Base-by-base conservation (phyloP, 148 eudicot species). In the Arctostaphylos glauca region DNA sequence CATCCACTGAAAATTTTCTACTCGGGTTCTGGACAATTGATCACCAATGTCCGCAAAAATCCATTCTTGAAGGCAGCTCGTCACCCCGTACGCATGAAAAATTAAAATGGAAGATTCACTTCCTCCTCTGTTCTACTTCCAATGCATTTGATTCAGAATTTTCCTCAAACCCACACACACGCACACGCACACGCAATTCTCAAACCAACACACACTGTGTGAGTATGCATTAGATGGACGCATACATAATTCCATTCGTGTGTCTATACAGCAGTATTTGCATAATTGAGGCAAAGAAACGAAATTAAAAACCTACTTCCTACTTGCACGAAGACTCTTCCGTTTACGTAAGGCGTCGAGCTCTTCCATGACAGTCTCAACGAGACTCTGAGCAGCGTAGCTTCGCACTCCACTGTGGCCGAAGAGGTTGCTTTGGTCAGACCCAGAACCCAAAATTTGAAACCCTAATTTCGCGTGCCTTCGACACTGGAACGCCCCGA, bases 291-390 rank as follows among this genome's bases (percentile, higher is more conserved):
- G 79, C 47, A 66, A 12, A 46, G 21, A 49, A 52, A 0, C 53
- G 16, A 62, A 21, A 21, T 8, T 6, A n/a, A 4, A 53, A 41
- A 55, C 52, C 3, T 89, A 93, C 96, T 90, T 93, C 86, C 81
- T 83, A 49, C 85, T 79, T 66, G 91, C 86, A 55, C 89, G 85
- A 80, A 83, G 48, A 15, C 84, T 70, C 53, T 71, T 79, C 31
- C 81, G 62, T 66, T 82, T 80, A 50, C 90, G 89, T 52, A 84
- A 12, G 18, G 81, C 80, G 6, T 76, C 86, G 38, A 93, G 90
- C 88, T 91, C 92, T 52, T 82, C 88, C 70, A 89, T 68, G 47
- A 93, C 88, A n/a, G 74, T 81, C 6, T 90, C 94, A 77, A 89
- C 85, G 12, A 90, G 80, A 25, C 85, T 89, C 31, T 81, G 87